Conservation (phyloP, 2,329 filamentous ascomycete genomes). For the Tolypocladium endophyticum region DNA sequence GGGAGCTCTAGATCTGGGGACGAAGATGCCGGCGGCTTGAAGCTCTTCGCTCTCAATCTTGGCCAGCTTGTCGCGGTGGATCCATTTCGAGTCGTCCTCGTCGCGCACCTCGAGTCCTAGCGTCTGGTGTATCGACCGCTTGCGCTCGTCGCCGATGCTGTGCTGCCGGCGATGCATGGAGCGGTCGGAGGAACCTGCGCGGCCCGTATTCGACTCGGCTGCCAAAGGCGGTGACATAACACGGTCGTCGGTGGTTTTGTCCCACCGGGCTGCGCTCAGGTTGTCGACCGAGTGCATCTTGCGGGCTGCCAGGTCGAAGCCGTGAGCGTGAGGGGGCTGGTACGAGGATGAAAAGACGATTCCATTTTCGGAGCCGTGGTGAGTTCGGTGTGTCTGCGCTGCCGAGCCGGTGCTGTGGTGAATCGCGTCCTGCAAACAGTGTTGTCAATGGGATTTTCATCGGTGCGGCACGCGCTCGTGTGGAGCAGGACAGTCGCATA, state of each 20-base stretch:
- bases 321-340: slow-evolving; percentile 5
- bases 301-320: slow-evolving; percentile 17
- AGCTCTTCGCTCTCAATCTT: slow-evolving; percentile 73
- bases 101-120: slow-evolving; percentile 18
- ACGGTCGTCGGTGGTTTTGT: slow-evolving; percentile 12
- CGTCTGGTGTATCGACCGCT: slow-evolving; percentile 13
- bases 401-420: slow-evolving; percentile 4
- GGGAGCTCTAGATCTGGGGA: slow-evolving; percentile 43
- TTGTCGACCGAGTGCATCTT: slow-evolving; percentile 27
- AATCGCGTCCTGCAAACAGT: slow-evolving; percentile 3
- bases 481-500: not conserved
- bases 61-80: slow-evolving; percentile 74
- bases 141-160: slow-evolving; percentile 13
- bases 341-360: slow-evolving; percentile 12
- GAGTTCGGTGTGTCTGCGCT: slow-evolving; percentile 7
- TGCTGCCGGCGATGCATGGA: slow-evolving; percentile 7
- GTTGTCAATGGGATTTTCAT: not conserved
- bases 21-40: slow-evolving; percentile 62
- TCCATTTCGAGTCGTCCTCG: slow-evolving; percentile 64
- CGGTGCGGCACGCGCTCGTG: not conserved
- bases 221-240: slow-evolving; percentile 11
- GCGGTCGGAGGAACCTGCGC: slow-evolving; percentile 5
- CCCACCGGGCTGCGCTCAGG: slow-evolving; percentile 12
- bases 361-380: slow-evolving; percentile 13
- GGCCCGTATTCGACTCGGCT: slow-evolving; percentile 13